phyloP scores from a whole-genome alignment of 2,329 filamentous ascomycete species.

The Aspergillus ustus region DNA sequence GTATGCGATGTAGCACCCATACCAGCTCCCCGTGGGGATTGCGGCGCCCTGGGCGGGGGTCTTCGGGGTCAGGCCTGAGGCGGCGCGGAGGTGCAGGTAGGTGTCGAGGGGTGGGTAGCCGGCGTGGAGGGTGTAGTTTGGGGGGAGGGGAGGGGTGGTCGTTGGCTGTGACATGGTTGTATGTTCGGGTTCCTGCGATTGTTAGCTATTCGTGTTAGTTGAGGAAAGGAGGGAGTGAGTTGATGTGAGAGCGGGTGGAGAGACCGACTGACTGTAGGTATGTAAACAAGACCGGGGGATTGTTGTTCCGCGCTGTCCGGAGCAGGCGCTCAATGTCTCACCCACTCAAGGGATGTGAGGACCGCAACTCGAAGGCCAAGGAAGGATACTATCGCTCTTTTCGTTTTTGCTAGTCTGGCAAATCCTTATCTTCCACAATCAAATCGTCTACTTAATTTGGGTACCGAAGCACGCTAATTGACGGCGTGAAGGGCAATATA shows the following conservation, averaged over 20 bases:
- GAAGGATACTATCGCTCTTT: not conserved
- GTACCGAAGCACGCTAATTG: not conserved
- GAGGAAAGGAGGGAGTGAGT: not conserved
- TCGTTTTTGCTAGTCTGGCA: not conserved
- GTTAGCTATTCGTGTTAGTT: not conserved
- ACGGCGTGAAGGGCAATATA: not conserved
- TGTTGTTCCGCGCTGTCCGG: not conserved
- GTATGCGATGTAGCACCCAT: slow-evolving; percentile 48
- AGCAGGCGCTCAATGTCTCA: too few species aligned
- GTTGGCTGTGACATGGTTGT: not conserved
- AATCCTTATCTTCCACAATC: not conserved
- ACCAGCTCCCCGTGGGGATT: slow-evolving; percentile 47
- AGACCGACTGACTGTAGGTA: not conserved
- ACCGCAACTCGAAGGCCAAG: not conserved
- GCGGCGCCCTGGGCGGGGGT: slow-evolving; percentile 43
- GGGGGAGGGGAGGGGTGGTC: slow-evolving; percentile 27
- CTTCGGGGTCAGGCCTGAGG: slow-evolving; percentile 43
- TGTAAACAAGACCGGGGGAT: not conserved
- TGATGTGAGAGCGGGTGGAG: not conserved
- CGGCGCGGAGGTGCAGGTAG: slow-evolving; percentile 46
- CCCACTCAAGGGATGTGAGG: not conserved
- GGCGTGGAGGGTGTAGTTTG: slow-evolving; percentile 42
- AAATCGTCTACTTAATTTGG: too few species aligned
- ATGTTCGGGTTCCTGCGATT: not conserved
- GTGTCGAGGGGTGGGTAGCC: slow-evolving; percentile 41